These are phyloP conservation scores for Saksenaea oblongispora DNA, from an alignment of 371 early-diverging fungal species.

Conservation along the genomic window DNA sequence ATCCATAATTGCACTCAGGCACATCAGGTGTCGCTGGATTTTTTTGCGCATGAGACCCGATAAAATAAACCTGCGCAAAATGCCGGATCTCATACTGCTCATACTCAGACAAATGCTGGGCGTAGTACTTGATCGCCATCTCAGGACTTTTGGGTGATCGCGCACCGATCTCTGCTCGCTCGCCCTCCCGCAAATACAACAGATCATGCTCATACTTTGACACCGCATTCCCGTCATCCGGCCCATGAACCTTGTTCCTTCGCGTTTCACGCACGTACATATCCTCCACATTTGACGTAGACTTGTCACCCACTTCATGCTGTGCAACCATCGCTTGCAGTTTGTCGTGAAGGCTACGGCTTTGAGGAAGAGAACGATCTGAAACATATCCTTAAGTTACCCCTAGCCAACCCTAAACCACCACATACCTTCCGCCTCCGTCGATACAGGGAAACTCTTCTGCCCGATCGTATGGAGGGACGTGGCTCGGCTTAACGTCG, in stretches of 20 bases:
- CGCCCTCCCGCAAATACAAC: slow-evolving; percentile 26
- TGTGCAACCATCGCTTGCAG: slow-evolving; percentile 38
- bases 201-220: slow-evolving; percentile 24
- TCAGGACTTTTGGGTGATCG: slow-evolving; percentile 39
- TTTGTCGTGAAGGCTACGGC: slow-evolving; percentile 33
- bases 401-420: too few relatives aligned
- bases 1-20: slow-evolving; percentile 67
- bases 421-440: slow-evolving; percentile 9
- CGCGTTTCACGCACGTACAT: slow-evolving; percentile 15
- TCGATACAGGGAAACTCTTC: slow-evolving; percentile 5
- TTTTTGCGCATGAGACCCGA: slow-evolving; percentile 68
- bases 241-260: slow-evolving; percentile 6
- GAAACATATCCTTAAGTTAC: too few relatives aligned
- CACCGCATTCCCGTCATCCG: slow-evolving; percentile 1
- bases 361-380: slow-evolving; percentile 17
- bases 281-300: slow-evolving; percentile 7
- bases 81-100: slow-evolving; percentile 82
- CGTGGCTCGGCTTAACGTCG: slow-evolving; percentile 10
- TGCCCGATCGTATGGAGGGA: slow-evolving; percentile 12
- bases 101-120: slow-evolving; percentile 62
- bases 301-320: slow-evolving; percentile 21
- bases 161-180: slow-evolving; percentile 16
- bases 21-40: slow-evolving; percentile 47
- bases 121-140: slow-evolving; percentile 31
- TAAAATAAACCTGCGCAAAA: slow-evolving; percentile 80